Evolutionary conservation across 176 grass and related monocot species (phyloP), one percentile per base, ranked within the genome.

Genomic region (Pharus latifolius): DNA sequence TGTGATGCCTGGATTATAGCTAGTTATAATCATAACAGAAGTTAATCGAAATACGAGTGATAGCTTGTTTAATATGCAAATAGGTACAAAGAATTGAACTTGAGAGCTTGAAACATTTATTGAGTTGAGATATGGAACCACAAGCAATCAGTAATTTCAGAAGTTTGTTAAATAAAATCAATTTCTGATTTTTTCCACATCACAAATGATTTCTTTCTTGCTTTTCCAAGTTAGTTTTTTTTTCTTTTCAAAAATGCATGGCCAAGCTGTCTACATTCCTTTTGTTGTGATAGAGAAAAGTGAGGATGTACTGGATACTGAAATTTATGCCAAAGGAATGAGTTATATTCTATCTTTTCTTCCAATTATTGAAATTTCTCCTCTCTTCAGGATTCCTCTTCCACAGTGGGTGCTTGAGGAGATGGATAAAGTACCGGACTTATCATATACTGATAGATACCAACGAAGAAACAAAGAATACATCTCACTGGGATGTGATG

Each of bases 401-500:
- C 89, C 89, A 15, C 43, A 67, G 56, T 92, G 89, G 89, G 89
- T 92, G 20, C 78, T 92, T 65, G 78, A 85, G 61, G 81, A 92
- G 67, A 92, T 92, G 89, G 81, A 85, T 15, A 88, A 60, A 64
- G 43, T 88, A 32, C 89, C 89, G 43, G 74, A 92, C 56, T 68
- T 92, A 74, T 83, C 81, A 75, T 92, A 82, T 80, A 84, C 81
- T 23, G 82, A 92, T 76, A 88, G 68, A 58, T 79, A 78, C 61
- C 64, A 73, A 40, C 66, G 70, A 63, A 81, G 84, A 77, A 92
- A 84, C 60, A 88, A 92, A 80, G 89, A 92, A 70, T 92, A 84
- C 57, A 87, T 92, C 64, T 92, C 89, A 75, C 55, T 92, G 46
- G 89, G 89, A 24, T 92, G 89, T 56, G 89, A 92, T 55, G 42